Evolutionary conservation across 805 yeast genomes (phyloP).

Genomic region (Ogataea pignaliae): DNA sequence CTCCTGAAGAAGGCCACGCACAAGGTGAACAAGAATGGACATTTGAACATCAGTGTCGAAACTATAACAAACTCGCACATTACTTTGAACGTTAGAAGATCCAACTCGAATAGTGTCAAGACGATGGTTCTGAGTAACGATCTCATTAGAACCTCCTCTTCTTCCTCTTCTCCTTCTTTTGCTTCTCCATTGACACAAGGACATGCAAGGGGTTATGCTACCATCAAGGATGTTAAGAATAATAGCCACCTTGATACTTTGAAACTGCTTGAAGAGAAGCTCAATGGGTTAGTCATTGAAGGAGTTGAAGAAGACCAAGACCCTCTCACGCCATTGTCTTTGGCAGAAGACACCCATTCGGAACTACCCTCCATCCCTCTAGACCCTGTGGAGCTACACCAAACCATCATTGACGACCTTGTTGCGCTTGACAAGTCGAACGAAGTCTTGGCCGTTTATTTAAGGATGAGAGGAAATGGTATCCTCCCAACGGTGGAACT

Average conservation of each 20-base stretch:
- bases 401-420: slow-evolving; percentile 21
- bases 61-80: slow-evolving; percentile 16
- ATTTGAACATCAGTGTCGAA: slow-evolving; percentile 24
- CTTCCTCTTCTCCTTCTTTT: background rate
- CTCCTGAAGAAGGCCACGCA: slow-evolving; percentile 21
- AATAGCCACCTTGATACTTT: slow-evolving; percentile 3
- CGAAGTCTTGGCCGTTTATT: slow-evolving; percentile 31
- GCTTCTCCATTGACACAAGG: too few species aligned
- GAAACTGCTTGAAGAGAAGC: slow-evolving; percentile 13
- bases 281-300: slow-evolving; percentile 9
- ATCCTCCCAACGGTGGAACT: slow-evolving; percentile 46
- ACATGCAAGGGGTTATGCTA: slow-evolving; percentile 6
- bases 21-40: slow-evolving; percentile 28
- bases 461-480: slow-evolving; percentile 28
- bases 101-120: slow-evolving; percentile 25
- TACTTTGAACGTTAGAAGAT: slow-evolving; percentile 24
- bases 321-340: background rate
- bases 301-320: slow-evolving; percentile 3
- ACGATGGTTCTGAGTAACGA: slow-evolving; percentile 21
- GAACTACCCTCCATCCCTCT: background rate
- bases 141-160: background rate
- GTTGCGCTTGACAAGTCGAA: slow-evolving; percentile 22
- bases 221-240: slow-evolving; percentile 3
- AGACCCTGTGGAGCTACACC: slow-evolving; percentile 14
- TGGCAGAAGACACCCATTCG: too few species aligned